phyloP scores from a whole-genome alignment of 2,329 filamentous ascomycete species.

The Elsinoe batatas region DNA sequence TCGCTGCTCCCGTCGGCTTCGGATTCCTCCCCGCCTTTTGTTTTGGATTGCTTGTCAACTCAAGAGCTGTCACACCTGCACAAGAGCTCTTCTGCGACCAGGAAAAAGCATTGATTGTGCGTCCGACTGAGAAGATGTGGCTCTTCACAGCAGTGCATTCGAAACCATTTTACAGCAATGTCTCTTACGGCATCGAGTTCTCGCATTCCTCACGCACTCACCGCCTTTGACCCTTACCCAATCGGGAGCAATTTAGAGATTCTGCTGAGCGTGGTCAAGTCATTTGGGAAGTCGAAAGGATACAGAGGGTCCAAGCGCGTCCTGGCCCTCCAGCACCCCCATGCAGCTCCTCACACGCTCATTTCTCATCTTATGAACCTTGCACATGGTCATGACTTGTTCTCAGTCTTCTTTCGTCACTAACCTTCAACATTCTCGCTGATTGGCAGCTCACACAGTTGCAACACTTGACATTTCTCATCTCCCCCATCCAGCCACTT shows the following conservation, averaged over 20 bases:
- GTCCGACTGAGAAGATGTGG: too few relatives aligned
- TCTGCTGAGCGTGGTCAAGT: background rate
- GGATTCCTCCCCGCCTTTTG: background rate
- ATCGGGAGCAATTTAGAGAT: slow-evolving; percentile 8
- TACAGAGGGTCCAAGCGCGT: slow-evolving; percentile 12
- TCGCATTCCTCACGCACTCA: background rate
- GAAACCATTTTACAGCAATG: too few relatives aligned
- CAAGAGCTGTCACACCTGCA: background rate
- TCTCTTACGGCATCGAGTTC: too few relatives aligned
- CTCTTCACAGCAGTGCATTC: too few relatives aligned
- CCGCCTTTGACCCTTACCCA: slow-evolving; percentile 2
- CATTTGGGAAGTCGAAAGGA: slow-evolving; percentile 1
- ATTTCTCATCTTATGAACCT: slow-evolving; percentile 4
- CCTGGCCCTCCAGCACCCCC: slow-evolving; percentile 8
- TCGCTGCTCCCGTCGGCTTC: slow-evolving; percentile 2
- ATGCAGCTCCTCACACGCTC: slow-evolving; percentile 2
- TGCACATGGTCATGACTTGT: background rate
- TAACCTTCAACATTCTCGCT: background rate
- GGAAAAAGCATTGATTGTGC: background rate
- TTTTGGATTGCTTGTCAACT: background rate
- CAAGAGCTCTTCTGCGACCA: background rate
- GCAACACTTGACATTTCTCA: background rate
- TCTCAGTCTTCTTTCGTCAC: background rate
- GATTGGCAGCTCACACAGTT: background rate
- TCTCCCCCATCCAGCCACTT: slow-evolving; percentile 4